These are phyloP conservation scores for Fraxinus ornus DNA, from an alignment of 305 asterid genomes.

Conservation along the genomic window DNA sequence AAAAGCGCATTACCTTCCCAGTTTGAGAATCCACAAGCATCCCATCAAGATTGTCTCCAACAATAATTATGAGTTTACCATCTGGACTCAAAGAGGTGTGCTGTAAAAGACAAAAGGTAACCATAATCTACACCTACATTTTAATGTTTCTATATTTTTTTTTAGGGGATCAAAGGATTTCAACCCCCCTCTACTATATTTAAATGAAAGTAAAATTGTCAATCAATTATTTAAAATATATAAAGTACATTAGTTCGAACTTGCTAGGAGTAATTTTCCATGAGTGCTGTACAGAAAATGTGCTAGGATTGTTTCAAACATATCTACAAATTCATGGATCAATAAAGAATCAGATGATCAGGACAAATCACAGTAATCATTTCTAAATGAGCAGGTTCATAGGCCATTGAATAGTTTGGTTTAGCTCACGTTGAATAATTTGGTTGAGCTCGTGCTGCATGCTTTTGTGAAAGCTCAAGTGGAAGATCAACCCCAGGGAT, in stretches of 20 bases:
- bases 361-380: neutral
- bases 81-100: conserved; percentile 57
- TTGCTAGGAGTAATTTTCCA: conserved; percentile 1
- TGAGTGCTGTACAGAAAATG: conserved; percentile 1
- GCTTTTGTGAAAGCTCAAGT: neutral
- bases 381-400: conserved; percentile 1
- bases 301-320: neutral
- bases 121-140: neutral
- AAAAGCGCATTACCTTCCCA: conserved; percentile 39
- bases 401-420: neutral
- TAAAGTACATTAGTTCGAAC: neutral
- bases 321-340: neutral
- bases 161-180: neutral
- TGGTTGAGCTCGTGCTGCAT: neutral
- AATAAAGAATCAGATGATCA: neutral
- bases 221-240: neutral
- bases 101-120: conserved; percentile 9
- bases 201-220: neutral
- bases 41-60: conserved; percentile 51
- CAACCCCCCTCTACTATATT: neutral
- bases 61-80: conserved; percentile 44
- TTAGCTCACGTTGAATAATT: neutral
- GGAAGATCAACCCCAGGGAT: neutral
- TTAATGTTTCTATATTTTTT: neutral
- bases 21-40: conserved; percentile 51